Evolutionary conservation across 495 filamentous ascomycete genomes (phyloP).

Genomic region (Lindgomyces ingoldianus): DNA sequence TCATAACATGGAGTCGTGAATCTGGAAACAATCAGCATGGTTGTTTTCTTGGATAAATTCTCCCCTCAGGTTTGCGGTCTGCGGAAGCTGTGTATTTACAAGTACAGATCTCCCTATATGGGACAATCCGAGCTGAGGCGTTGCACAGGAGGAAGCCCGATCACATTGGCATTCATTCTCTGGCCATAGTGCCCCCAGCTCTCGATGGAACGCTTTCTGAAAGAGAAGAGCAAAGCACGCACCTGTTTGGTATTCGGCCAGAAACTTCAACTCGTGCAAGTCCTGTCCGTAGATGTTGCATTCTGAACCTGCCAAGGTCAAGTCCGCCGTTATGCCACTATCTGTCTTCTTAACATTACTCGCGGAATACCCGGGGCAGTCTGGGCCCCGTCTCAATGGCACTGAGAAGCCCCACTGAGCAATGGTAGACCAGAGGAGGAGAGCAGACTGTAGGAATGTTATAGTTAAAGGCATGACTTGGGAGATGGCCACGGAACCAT

Average conservation of each 20-base stretch:
- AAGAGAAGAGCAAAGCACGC: not conserved
- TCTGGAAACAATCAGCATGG: too few species aligned
- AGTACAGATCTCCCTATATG: too few species aligned
- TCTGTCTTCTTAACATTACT: constrained; percentile 25
- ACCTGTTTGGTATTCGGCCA: constrained; percentile 36
- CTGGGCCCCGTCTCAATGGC: constrained; percentile 3
- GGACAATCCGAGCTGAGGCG: too few species aligned
- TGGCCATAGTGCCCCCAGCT: not conserved
- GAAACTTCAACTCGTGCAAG: constrained; percentile 30
- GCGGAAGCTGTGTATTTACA: too few species aligned
- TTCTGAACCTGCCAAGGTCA: constrained; percentile 30
- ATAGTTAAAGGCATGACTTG: constrained; percentile 19
- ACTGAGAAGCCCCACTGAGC: constrained; percentile 4
- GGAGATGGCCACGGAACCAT: constrained; percentile 12
- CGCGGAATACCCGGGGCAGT: constrained; percentile 27
- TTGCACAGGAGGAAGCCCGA: too few species aligned
- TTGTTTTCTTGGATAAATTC: too few species aligned
- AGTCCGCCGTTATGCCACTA: constrained; percentile 26
- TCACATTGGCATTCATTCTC: too few species aligned
- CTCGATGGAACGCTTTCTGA: not conserved
- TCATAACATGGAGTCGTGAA: constrained; percentile 77
- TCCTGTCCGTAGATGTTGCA: constrained; percentile 38
- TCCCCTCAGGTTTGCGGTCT: too few species aligned
- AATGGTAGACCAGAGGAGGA: constrained; percentile 16
- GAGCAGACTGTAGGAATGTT: constrained; percentile 18